A percentile compares a stretch with the other conserved stretches of the same genome.
phyloP scores from a whole-genome alignment of 2,329 filamentous ascomycete species.

The Penicillium sclerotiorum region DNA sequence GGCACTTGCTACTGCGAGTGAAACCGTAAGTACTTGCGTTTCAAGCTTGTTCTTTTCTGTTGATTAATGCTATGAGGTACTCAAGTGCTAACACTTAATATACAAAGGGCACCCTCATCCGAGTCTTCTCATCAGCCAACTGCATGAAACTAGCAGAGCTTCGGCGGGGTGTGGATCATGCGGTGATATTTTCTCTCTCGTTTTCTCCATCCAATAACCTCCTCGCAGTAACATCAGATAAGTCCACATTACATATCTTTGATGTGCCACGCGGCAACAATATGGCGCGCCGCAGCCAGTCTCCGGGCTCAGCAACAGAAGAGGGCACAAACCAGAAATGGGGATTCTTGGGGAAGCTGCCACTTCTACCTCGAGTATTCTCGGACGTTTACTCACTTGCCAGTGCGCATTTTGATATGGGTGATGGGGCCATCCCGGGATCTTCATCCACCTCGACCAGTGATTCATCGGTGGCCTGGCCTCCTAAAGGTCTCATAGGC shows the following conservation, averaged over 20 bases:
- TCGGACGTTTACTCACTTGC: conserved; percentile 88
- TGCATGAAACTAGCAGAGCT: conserved; percentile 82
- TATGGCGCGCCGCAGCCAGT: conserved; percentile 36
- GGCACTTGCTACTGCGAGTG: conserved; percentile 84
- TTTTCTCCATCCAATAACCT: conserved; percentile 81
- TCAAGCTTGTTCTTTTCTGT: neutral
- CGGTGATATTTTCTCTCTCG: conserved; percentile 81
- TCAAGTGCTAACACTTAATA: neutral
- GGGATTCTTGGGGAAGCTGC: conserved; percentile 81
- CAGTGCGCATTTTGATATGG: conserved; percentile 78
- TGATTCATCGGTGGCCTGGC: conserved; percentile 57
- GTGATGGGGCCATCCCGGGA: conserved; percentile 64
- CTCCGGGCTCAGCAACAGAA: conserved; percentile 36
- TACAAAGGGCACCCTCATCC: conserved; percentile 82
- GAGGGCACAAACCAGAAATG: conserved; percentile 71
- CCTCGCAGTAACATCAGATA: conserved; percentile 92
- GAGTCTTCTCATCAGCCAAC: conserved; percentile 78
- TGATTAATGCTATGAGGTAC: no score
- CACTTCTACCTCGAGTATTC: conserved; percentile 81
- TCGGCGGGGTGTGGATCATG: conserved; percentile 83
- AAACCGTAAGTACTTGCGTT: conserved; percentile 57
- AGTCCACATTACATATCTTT: conserved; percentile 92
- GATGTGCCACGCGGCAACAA: conserved; percentile 65
- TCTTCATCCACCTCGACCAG: conserved; percentile 52
- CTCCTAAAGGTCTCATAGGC: conserved; percentile 80